A percentile compares a stretch with the other conserved stretches of the same genome.
Evolutionary conservation across 2,329 filamentous ascomycete genomes (phyloP).

Genomic region (Fusarium sp.): DNA sequence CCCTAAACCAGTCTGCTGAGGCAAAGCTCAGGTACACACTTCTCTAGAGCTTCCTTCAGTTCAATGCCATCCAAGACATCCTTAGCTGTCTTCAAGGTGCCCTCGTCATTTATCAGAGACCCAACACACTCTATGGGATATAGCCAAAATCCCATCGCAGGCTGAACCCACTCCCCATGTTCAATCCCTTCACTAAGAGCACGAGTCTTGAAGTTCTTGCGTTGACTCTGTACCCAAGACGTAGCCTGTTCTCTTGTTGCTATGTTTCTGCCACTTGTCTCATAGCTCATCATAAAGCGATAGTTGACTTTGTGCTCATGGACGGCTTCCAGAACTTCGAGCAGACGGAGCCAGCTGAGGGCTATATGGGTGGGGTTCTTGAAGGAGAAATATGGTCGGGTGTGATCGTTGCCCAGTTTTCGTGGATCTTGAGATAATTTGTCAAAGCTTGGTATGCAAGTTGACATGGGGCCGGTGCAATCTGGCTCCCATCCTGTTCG

Average conservation of each 20-base stretch:
- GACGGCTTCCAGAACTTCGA: neutral
- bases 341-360: neutral
- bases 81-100: neutral
- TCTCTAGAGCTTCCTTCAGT: neutral
- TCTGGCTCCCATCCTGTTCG: neutral
- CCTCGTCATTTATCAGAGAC: fast-evolving
- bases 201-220: neutral
- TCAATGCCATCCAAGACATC: neutral
- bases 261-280: neutral
- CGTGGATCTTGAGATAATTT: neutral
- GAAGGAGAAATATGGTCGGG: neutral
- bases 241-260: neutral
- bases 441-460: neutral
- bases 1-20: neutral
- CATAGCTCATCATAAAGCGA: neutral
- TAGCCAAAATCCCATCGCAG: neutral
- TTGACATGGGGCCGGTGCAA: neutral
- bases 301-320: neutral
- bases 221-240: neutral
- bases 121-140: neutral
- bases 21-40: neutral
- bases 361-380: neutral
- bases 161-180: neutral
- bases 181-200: neutral
- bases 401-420: neutral